Base-by-base conservation (phyloP, 2,329 filamentous ascomycete genomes). In the Lithohypha guttulata region DNA sequence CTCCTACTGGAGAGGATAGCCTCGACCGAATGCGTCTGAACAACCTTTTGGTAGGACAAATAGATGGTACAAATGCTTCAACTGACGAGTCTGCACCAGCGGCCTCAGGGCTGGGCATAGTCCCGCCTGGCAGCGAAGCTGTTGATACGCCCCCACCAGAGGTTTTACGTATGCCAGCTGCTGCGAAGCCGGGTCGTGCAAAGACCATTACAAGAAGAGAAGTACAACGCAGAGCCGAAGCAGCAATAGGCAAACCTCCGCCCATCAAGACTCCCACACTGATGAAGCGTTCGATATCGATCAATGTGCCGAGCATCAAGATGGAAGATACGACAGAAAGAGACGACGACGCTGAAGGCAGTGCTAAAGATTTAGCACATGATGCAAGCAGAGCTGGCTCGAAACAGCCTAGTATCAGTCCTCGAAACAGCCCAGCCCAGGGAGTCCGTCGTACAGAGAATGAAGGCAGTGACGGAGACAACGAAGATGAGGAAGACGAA, bases 191-290 rank as follows among this genome's bases (percentile, higher is more conserved):
- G 50, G 20, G 61, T 7, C 59, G 72, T 41, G 68, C 70, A 14
- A 75, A 76, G 51, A 71, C 73, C 4, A 72, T 79, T 5, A 72
- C 73, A 5, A 64, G 73, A 19, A 63, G 73, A 10, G 75, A 79
- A 46, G 66, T 79, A 18, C 68, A 73, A 43, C 68, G 69, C 30
- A 68, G 68, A 46, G 74, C 75, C 6, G 75, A 79, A 54, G 65
- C 68, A 0, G 73, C 73, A 43, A 65, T 69, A 2, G 54, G 58
- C 45, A 66, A 62, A 46, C 54, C 56, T 19, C 51, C 53, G 25
- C 53, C 60, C 34, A 51, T 62, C 47, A 48, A 52, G 29, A 51
- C 51, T 4, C 51, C 56, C n/a, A 54, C 34, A 31, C 45, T 48
- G 37, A 50, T 32, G 34, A 51, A 47, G 35, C 44, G 38, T 22